Evolutionary conservation across 2,329 filamentous ascomycete genomes (phyloP), one percentile per base, ranked within the genome.

Genomic region (Fusarium incarnatum): DNA sequence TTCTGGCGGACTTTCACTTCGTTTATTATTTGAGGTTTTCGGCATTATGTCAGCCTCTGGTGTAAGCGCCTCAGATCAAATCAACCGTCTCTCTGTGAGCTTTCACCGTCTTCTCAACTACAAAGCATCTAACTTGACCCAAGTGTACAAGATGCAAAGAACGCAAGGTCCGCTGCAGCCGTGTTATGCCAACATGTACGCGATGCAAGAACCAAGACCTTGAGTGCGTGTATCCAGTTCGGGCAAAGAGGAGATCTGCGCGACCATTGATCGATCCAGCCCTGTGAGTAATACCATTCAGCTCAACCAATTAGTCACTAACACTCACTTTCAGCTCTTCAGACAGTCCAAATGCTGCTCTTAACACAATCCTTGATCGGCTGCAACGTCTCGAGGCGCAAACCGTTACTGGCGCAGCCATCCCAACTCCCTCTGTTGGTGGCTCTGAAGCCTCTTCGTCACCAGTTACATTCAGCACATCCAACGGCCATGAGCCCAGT

Each of bases 91-190:
- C 32, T 75, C 73, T 28, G 73, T 75, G 18, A 59, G 71, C 53
- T 45, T 25, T 6, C 20, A 22, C 16, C 12, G 37, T 30, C 28
- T 23, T 32, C 9, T 20, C 25, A 15, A 50, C 16, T 25, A 22
- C 53, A 47, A n/a, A 13, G 22, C 27, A 18, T 32, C 44, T 71
- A 18, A 67, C 49, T 28, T 42, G 27, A 52, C 42, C 18, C 34
- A 41, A 75, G 74, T 76, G 74, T 46, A 61, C 61, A 47, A 73
- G 74, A 60, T 76, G 75, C 60, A 76, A 76, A 56, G 71, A 76
- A 45, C 73, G 75, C 22, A 76, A 76, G 34, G 75, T 78, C 23
- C 70, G 77, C 34, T 78, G 77, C 45, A 77, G 75, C 60, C 75
- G 76, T 57, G 58, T 75, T 30, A 73, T 76, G 71, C 77, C 77